Conservation (phyloP, 805 yeast species). For the Schizosaccharomyces pombe region DNA sequence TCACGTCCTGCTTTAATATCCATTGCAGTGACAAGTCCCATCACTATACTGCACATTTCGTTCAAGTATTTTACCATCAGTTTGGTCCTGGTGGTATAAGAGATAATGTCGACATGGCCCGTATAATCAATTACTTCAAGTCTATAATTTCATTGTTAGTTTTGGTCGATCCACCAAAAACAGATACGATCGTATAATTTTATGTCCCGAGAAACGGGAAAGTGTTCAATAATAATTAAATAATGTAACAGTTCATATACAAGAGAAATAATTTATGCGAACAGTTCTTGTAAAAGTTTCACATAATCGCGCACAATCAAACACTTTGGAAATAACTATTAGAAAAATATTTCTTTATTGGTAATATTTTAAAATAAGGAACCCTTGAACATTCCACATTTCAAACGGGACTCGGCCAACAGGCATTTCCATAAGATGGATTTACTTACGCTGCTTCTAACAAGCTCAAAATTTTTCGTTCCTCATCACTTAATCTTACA, state of each 20-base stretch:
- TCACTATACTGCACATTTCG: slow-evolving; percentile 56
- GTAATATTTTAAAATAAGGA: no score
- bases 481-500: slow-evolving; percentile 42
- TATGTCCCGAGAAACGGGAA: no score
- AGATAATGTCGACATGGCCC: slow-evolving; percentile 42
- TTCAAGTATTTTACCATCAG: slow-evolving; percentile 48
- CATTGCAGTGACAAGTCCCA: slow-evolving; percentile 59
- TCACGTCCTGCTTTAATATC: slow-evolving; percentile 46
- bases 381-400: no score
- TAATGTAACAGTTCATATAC: no score
- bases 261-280: no score
- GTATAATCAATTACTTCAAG: slow-evolving; percentile 59
- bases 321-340: no score
- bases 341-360: no score
- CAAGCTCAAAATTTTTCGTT: slow-evolving; percentile 40
- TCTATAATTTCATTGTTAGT: background rate
- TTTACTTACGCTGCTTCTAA: slow-evolving; percentile 13
- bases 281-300: no score
- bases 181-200: no score
- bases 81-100: slow-evolving; percentile 42
- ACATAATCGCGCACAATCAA: no score
- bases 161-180: background rate
- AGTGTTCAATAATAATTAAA: no score
- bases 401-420: no score
- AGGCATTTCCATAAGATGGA: background rate